Conservation (phyloP, 305 asterid genomes). For the Ilex paraguariensis region DNA sequence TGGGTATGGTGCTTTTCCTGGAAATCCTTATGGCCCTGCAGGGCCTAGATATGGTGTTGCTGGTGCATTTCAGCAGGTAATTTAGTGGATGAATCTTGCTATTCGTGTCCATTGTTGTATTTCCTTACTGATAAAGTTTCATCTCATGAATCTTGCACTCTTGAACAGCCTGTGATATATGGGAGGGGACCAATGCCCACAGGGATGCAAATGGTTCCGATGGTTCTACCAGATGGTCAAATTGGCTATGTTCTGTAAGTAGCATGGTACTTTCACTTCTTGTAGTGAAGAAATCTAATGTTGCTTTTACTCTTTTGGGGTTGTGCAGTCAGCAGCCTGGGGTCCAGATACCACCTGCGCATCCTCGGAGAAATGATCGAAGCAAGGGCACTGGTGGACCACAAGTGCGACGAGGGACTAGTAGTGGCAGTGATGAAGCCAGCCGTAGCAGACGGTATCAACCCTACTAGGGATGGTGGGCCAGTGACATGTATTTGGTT, state of each 20-base stretch:
- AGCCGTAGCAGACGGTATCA: constrained; percentile 32
- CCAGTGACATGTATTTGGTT: neutral
- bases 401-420: constrained; percentile 25
- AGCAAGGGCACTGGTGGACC: constrained; percentile 25
- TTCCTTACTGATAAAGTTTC: too few relatives aligned
- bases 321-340: constrained; percentile 42
- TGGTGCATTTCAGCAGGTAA: constrained; percentile 84
- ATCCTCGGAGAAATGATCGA: constrained; percentile 36
- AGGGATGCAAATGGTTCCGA: constrained; percentile 99
- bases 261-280: constrained; percentile 8
- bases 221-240: constrained; percentile 98
- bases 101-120: neutral
- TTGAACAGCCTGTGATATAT: constrained; percentile 84
- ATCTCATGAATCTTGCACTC: neutral
- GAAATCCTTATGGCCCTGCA: constrained; percentile 66
- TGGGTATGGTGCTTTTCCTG: constrained; percentile 73
- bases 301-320: constrained; percentile 5
- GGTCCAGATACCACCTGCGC: constrained; percentile 33
- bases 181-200: constrained; percentile 96
- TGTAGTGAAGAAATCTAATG: neutral
- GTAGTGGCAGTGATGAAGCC: constrained; percentile 22
- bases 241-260: constrained; percentile 97
- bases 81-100: constrained; percentile 1
- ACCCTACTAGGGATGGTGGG: constrained; percentile 24
- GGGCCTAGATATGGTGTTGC: constrained; percentile 63